phyloP scores from a whole-genome alignment of 2,329 filamentous ascomycete species.

The Pseudogymnoascus sp. region DNA sequence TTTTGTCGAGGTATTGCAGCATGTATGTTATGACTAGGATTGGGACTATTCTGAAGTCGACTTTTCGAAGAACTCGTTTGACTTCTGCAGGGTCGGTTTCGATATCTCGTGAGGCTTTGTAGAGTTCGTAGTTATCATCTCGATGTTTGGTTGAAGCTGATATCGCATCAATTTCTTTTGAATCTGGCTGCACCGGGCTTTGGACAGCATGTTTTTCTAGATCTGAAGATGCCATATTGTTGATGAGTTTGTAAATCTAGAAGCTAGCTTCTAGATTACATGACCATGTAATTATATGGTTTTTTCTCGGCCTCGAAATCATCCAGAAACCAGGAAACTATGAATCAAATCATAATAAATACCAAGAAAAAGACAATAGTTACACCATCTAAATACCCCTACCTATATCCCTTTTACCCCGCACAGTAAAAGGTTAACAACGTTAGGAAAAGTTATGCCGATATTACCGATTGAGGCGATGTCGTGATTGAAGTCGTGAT shows the following conservation, averaged over 20 bases:
- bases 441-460: conserved; percentile 10
- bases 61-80: conserved; percentile 42
- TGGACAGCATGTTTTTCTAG: conserved; percentile 14
- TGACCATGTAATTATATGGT: neutral
- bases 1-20: conserved; percentile 56
- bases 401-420: neutral
- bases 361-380: neutral
- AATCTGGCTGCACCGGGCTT: conserved; percentile 1
- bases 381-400: neutral
- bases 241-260: neutral
- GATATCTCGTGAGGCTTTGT: conserved; percentile 24
- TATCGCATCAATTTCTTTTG: conserved; percentile 13
- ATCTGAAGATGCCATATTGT: conserved; percentile 13
- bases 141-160: conserved; percentile 19
- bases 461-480: conserved; percentile 16
- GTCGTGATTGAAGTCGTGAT: conserved; percentile 21
- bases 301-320: neutral
- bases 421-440: neutral
- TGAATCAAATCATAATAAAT: neutral
- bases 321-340: neutral
- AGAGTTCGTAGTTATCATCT: conserved; percentile 33
- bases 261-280: conserved; percentile 11
- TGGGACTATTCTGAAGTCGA: conserved; percentile 47
- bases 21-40: conserved; percentile 50
- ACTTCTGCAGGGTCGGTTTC: conserved; percentile 21